phyloP scores from a whole-genome alignment of 495 filamentous ascomycete species.

The Oleoguttula mirabilis region DNA sequence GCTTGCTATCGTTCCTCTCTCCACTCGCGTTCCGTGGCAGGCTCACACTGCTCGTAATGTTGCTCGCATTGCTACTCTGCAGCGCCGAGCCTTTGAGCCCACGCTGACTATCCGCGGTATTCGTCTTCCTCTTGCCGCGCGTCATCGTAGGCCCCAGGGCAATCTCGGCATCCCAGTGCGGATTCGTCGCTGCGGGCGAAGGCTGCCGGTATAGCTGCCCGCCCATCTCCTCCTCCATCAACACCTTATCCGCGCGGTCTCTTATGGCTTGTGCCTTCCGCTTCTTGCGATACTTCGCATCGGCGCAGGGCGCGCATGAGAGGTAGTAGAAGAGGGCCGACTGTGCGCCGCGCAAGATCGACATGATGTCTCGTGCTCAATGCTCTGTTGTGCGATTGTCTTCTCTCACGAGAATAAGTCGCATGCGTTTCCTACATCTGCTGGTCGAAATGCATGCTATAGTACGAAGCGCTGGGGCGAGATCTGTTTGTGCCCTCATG shows the following conservation, averaged over 20 bases:
- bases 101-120: slow-evolving; percentile 20
- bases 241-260: slow-evolving; percentile 47
- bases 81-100: slow-evolving; percentile 14
- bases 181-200: slow-evolving; percentile 69
- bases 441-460: slow-evolving; percentile 2
- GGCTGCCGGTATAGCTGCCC: slow-evolving; percentile 67
- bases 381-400: no score
- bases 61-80: slow-evolving; percentile 10
- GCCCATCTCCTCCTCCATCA: slow-evolving; percentile 52
- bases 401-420: not conserved
- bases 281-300: slow-evolving; percentile 49
- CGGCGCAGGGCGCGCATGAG: slow-evolving; percentile 69
- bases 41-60: slow-evolving; percentile 4
- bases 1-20: slow-evolving; percentile 40
- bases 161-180: slow-evolving; percentile 78
- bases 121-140: slow-evolving; percentile 35
- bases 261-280: slow-evolving; percentile 52
- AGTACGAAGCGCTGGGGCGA: no score
- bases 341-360: slow-evolving; percentile 37
- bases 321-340: slow-evolving; percentile 80
- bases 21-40: not conserved
- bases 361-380: slow-evolving; percentile 9
- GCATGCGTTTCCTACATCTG: not conserved
- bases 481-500: no score
- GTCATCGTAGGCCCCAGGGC: slow-evolving; percentile 61